These are phyloP conservation scores for Rhodotorula graminis DNA, from an alignment of 768 basidiomycete species.

Conservation along the genomic window DNA sequence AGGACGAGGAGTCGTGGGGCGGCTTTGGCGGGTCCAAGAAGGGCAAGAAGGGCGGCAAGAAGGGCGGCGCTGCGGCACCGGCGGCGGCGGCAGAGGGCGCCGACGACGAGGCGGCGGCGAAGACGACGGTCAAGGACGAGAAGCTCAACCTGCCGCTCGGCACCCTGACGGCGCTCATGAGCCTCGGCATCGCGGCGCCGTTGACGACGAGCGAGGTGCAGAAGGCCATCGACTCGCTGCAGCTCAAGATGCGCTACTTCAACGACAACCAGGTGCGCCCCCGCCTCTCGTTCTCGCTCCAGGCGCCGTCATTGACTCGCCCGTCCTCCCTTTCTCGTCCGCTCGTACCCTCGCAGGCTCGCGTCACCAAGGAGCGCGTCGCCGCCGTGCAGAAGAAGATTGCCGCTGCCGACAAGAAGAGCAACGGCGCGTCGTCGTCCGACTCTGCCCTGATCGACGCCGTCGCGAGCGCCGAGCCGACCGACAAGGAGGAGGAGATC, in stretches of 20 bases:
- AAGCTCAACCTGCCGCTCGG: conserved; percentile 71
- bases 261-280: conserved; percentile 76
- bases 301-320: no score
- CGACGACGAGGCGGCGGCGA: conserved; percentile 27
- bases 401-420: conserved; percentile 60
- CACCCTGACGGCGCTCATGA: conserved; percentile 80
- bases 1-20: conserved; percentile 75
- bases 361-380: conserved; percentile 41
- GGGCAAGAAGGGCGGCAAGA: conserved; percentile 51
- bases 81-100: conserved; percentile 44
- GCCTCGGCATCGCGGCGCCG: conserved; percentile 85
- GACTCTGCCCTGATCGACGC: conserved; percentile 12
- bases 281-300: no score
- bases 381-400: conserved; percentile 57
- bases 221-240: conserved; percentile 80
- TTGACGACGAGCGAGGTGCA: conserved; percentile 67
- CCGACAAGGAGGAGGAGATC: conserved; percentile 9
- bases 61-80: conserved; percentile 44
- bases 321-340: background rate
- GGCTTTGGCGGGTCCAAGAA: conserved; percentile 59
- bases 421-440: background rate
- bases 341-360: conserved; percentile 26
- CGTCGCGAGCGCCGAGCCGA: conserved; percentile 8
- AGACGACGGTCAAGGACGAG: conserved; percentile 37
- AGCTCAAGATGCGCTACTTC: conserved; percentile 91